These are phyloP conservation scores for Penicillium cinerascens DNA, from an alignment of 495 filamentous ascomycete genomes.

Conservation along the genomic window DNA sequence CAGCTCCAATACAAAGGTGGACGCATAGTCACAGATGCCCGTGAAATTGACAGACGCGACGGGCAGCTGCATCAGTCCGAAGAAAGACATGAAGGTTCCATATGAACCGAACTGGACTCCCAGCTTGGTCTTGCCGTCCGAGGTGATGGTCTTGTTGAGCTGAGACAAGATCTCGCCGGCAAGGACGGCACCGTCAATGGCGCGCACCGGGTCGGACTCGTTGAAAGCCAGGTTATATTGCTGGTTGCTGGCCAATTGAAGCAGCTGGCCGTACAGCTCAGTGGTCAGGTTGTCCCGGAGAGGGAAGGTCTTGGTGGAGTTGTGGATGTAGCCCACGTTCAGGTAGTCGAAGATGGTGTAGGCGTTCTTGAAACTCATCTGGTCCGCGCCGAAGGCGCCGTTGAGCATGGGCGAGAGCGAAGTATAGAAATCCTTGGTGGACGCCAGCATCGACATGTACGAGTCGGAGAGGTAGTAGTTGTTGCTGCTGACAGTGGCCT, in stretches of 20 bases:
- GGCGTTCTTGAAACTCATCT: slow-evolving; percentile 66
- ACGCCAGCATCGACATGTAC: slow-evolving; percentile 49
- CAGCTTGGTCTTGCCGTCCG: slow-evolving; percentile 33
- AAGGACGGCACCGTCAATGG: slow-evolving; percentile 45
- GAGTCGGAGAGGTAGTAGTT: slow-evolving; percentile 63
- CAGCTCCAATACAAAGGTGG: slow-evolving; percentile 49
- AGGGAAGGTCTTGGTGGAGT: slow-evolving; percentile 36
- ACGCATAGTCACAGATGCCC: slow-evolving; percentile 50
- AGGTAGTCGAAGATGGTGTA: slow-evolving; percentile 61
- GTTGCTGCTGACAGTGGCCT: slow-evolving; percentile 64
- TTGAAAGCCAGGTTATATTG: slow-evolving; percentile 54
- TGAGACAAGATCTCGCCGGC: slow-evolving; percentile 43
- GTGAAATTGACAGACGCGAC: slow-evolving; percentile 36
- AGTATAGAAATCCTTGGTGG: slow-evolving; percentile 63
- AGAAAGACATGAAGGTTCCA: slow-evolving; percentile 46
- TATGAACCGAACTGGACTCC: slow-evolving; percentile 48
- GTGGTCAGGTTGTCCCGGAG: slow-evolving; percentile 31
- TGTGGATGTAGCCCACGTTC: slow-evolving; percentile 54
- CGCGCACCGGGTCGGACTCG: slow-evolving; percentile 41
- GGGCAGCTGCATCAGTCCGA: slow-evolving; percentile 45
- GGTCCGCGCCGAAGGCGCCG: slow-evolving; percentile 46
- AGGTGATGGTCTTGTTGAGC: slow-evolving; percentile 42
- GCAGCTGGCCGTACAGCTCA: slow-evolving; percentile 34
- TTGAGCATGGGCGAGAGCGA: slow-evolving; percentile 59
- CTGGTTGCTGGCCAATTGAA: slow-evolving; percentile 46